These are phyloP conservation scores for Galerina sulciceps DNA, from an alignment of 768 basidiomycete genomes.

Conservation along the genomic window DNA sequence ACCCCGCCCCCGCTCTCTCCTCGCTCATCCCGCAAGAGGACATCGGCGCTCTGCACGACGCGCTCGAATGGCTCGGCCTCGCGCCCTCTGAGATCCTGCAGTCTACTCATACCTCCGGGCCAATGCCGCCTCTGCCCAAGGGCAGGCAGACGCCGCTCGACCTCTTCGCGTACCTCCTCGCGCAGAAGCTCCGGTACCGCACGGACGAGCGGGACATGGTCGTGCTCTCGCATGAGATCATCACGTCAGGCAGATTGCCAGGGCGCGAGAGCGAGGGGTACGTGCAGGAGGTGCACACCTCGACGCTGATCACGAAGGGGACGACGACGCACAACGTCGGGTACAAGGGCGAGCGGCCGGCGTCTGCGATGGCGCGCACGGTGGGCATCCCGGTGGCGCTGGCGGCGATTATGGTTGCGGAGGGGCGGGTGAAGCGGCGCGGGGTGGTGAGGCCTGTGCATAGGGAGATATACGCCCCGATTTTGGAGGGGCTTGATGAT, in stretches of 20 bases:
- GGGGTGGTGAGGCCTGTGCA: conserved; percentile 77
- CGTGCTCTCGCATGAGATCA: conserved; percentile 83
- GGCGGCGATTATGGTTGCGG: conserved; percentile 72
- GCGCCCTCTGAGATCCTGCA: conserved; percentile 11
- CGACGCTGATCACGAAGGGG: conserved; percentile 67
- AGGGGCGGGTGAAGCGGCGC: conserved; percentile 52
- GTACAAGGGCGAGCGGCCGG: conserved; percentile 28
- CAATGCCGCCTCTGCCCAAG: conserved; percentile 48
- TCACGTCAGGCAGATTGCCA: conserved; percentile 38
- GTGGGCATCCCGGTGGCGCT: conserved; percentile 90
- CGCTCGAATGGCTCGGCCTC: conserved; percentile 56
- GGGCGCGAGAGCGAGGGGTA: conserved; percentile 1
- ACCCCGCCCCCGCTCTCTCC: conserved; percentile 17
- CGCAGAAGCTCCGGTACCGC: conserved; percentile 70
- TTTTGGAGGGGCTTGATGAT: conserved; percentile 64
- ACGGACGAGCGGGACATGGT: conserved; percentile 85
- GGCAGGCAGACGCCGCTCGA: conserved; percentile 62
- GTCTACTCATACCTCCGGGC: not conserved
- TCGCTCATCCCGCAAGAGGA: conserved; percentile 26
- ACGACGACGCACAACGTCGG: conserved; percentile 29
- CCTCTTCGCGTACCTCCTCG: conserved; percentile 72
- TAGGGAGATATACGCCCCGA: conserved; percentile 59
- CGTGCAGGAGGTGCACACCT: conserved; percentile 47
- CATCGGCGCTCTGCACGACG: conserved; percentile 30
- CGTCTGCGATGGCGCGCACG: conserved; percentile 88